Percentiles rank a stretch among this genome's conserved stretches.
Conservation (phyloP, 306 rosid genomes). For the Albizia julibrissin region DNA sequence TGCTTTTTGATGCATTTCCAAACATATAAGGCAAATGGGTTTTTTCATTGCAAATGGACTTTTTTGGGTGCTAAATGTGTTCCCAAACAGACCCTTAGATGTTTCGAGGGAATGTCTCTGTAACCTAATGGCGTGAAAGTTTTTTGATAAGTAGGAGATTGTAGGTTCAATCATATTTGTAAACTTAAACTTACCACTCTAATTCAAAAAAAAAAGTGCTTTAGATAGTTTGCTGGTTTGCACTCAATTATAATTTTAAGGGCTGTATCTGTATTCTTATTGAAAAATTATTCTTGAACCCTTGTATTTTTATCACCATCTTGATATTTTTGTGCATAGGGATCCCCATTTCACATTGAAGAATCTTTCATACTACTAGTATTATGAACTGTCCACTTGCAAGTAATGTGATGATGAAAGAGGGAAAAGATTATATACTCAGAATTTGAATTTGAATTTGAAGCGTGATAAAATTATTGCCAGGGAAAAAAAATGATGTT, state of each 20-base stretch:
- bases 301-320: neutral
- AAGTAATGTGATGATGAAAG: slow-evolving; percentile 2
- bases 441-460: neutral
- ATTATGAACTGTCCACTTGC: neutral
- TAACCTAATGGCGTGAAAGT: too few species aligned
- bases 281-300: neutral
- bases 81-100: too few species aligned
- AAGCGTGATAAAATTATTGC: neutral
- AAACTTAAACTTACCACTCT: too few species aligned
- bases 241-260: slow-evolving; percentile 42
- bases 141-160: too few species aligned
- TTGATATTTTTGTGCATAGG: slow-evolving; percentile 16
- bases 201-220: neutral
- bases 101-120: neutral
- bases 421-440: neutral
- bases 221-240: slow-evolving; percentile 31
- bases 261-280: slow-evolving; percentile 15
- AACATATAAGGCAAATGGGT: too few species aligned
- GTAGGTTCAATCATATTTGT: too few species aligned
- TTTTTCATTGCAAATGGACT: too few species aligned
- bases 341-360: neutral
- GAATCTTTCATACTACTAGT: neutral
- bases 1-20: too few species aligned
- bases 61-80: too few species aligned
- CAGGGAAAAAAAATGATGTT: neutral